These are phyloP conservation scores for Schrenkiella parvula DNA, from an alignment of 345 rosid species.

Conservation along the genomic window DNA sequence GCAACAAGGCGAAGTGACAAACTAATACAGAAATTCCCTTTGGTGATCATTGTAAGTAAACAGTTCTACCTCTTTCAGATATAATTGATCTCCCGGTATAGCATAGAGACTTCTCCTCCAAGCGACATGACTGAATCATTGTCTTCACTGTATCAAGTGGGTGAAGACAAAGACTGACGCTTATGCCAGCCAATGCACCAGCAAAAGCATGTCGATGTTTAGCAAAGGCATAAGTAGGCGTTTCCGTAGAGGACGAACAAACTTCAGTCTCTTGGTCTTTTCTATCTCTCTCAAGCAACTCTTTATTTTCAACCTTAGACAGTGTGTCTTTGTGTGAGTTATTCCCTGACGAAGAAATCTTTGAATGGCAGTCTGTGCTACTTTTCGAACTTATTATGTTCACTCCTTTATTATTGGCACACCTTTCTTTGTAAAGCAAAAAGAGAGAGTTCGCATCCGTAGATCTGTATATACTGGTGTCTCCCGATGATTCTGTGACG, in stretches of 20 bases:
- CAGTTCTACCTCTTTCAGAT: slow-evolving; percentile 70
- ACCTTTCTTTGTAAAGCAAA: slow-evolving; percentile 30
- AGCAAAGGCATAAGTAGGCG: slow-evolving; percentile 40
- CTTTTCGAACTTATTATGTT: slow-evolving; percentile 31
- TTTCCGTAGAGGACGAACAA: slow-evolving; percentile 27
- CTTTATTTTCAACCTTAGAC: slow-evolving; percentile 8
- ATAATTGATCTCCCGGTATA: slow-evolving; percentile 67
- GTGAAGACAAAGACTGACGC: slow-evolving; percentile 88
- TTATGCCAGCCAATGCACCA: slow-evolving; percentile 80
- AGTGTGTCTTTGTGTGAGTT: slow-evolving; percentile 17
- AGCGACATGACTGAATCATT: slow-evolving; percentile 63
- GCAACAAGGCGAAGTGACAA: slow-evolving; percentile 1
- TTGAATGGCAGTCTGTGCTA: slow-evolving; percentile 32
- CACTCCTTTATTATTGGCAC: slow-evolving; percentile 30
- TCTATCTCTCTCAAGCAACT: slow-evolving; percentile 28
- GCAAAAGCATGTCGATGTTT: slow-evolving; percentile 90
- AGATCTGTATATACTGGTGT: slow-evolving; percentile 32
- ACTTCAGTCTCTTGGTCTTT: slow-evolving; percentile 26
- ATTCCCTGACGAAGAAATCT: slow-evolving; percentile 32
- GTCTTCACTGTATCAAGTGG: slow-evolving; percentile 92
- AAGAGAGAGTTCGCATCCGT: slow-evolving; percentile 42
- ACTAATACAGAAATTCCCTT: neutral
- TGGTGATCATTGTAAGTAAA: neutral
- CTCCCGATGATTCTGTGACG: neutral
- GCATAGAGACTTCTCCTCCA: slow-evolving; percentile 68